Percentiles rank a stretch among this genome's conserved stretches.
phyloP scores from a whole-genome alignment of 257 asterid species.

The Solanum chmielewskii region DNA sequence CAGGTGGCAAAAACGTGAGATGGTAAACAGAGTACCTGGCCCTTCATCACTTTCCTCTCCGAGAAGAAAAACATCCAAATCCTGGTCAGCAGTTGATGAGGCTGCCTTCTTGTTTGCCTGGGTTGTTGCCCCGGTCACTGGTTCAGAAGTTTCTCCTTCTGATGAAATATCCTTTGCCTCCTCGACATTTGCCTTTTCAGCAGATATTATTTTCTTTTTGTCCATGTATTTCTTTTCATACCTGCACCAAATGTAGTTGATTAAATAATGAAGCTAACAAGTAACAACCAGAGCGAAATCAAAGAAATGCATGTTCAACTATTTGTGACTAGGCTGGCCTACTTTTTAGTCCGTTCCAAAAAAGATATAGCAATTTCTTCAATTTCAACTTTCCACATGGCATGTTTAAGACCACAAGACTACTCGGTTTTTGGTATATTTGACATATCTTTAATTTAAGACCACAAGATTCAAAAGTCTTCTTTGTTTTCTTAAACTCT shows the following conservation, averaged over 20 bases:
- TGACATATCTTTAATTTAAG: neutral
- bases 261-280: slow-evolving; percentile 4
- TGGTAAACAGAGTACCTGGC: slow-evolving; percentile 44
- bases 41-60: slow-evolving; percentile 90
- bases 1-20: neutral
- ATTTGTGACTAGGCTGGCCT: neutral
- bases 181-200: slow-evolving; percentile 32
- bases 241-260: slow-evolving; percentile 21
- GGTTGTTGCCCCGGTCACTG: slow-evolving; percentile 19
- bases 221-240: slow-evolving; percentile 67
- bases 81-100: slow-evolving; percentile 64
- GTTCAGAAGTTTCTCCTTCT: slow-evolving; percentile 34
- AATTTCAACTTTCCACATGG: neutral
- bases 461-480: neutral
- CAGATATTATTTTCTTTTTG: slow-evolving; percentile 36
- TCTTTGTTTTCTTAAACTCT: neutral
- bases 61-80: slow-evolving; percentile 87
- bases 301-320: neutral
- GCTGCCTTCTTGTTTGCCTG: slow-evolving; percentile 31
- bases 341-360: neutral
- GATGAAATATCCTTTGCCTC: slow-evolving; percentile 38
- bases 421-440: neutral
- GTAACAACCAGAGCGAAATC: neutral
- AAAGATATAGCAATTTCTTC: neutral
- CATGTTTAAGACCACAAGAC: neutral